Conservation (phyloP, 2,329 filamentous ascomycete genomes). For the Colletotrichum noveboracense region DNA sequence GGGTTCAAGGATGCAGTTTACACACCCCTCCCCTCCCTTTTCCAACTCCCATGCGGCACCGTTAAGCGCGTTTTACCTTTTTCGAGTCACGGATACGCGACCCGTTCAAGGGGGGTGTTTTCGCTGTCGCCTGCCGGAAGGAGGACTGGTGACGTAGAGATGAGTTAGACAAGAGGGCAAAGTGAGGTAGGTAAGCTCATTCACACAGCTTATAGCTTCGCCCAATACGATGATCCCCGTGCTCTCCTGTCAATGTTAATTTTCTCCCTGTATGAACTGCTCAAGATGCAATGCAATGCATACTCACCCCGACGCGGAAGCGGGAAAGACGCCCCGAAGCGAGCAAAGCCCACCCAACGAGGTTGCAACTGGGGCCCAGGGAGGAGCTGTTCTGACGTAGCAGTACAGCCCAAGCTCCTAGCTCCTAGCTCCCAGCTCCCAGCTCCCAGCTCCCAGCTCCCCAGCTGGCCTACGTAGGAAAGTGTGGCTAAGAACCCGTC, state of each 20-base stretch:
- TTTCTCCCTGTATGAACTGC: not conserved
- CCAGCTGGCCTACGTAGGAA: not conserved
- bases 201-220: not conserved
- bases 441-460: not conserved
- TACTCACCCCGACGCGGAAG: not conserved
- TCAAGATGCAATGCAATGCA: not conserved
- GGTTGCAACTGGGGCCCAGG: not conserved
- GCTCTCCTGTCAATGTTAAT: not conserved
- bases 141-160: constrained; percentile 2
- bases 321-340: not conserved
- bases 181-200: not conserved
- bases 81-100: not conserved
- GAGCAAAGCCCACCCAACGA: not conserved
- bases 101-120: not conserved
- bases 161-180: not conserved
- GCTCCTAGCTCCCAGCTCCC: not conserved
- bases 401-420: constrained; percentile 6
- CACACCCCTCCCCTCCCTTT: not conserved
- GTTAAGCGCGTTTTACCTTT: not conserved
- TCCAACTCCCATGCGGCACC: not conserved
- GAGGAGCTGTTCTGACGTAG: constrained; percentile 12
- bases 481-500: not conserved
- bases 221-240: not conserved
- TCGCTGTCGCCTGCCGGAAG: not conserved
- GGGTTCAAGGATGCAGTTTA: not conserved